Percentiles rank a stretch among this genome's conserved stretches.
Evolutionary conservation across 306 rosid genomes (phyloP).

Genomic region (Prunus armeniaca): DNA sequence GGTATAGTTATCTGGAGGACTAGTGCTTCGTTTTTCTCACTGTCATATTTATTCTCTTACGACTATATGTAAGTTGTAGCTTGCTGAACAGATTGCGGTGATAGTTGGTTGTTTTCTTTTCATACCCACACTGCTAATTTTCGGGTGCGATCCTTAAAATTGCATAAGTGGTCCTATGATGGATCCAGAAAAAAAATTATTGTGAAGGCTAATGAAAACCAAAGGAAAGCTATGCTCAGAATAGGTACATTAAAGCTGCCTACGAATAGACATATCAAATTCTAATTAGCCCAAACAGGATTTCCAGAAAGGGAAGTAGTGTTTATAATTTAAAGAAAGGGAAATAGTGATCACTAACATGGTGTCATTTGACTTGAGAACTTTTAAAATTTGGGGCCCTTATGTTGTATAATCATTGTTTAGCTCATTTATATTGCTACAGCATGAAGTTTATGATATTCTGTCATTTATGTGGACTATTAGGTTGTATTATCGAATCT

Average conservation of each 20-base stretch:
- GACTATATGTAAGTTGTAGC: not conserved
- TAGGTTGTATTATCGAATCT: not conserved
- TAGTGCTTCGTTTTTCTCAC: not conserved
- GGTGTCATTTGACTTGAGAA: not conserved
- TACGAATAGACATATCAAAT: not conserved
- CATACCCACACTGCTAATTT: not conserved
- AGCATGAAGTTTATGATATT: not conserved
- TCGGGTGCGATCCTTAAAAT: not conserved
- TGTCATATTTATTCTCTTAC: not conserved
- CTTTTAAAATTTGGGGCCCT: not conserved
- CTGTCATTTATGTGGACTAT: constrained; percentile 2
- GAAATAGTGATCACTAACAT: not conserved
- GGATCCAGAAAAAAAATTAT: not conserved
- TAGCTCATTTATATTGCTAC: not conserved
- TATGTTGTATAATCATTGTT: not conserved
- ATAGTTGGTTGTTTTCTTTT: not conserved
- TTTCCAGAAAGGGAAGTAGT: not conserved
- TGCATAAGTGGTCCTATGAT: not conserved
- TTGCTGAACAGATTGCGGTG: not conserved
- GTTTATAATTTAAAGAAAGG: not conserved
- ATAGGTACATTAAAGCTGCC: not conserved
- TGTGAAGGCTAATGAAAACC: not conserved
- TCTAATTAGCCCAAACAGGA: not conserved
- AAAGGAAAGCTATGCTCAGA: not conserved
- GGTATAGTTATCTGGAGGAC: not conserved